Evolutionary conservation across 2,329 filamentous ascomycete genomes (phyloP).

Genomic region (Plectosphaerella cucumerina): DNA sequence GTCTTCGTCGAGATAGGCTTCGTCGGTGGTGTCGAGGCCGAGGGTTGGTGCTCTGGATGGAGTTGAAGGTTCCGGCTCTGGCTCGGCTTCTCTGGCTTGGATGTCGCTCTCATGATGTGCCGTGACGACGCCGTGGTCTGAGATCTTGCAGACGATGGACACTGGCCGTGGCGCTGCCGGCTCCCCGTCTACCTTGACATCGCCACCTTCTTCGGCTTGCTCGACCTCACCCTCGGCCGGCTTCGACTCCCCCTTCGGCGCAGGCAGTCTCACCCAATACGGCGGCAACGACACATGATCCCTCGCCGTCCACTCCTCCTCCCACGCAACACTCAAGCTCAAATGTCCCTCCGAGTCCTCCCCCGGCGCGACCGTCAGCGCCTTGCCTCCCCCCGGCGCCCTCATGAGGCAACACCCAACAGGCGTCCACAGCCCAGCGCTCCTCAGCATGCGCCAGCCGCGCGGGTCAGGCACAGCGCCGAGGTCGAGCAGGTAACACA

Average conservation of each 20-base stretch:
- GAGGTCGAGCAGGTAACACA: slow-evolving; percentile 59
- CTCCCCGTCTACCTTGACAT: slow-evolving; percentile 29
- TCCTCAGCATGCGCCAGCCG: slow-evolving; percentile 53
- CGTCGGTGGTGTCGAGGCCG: neutral
- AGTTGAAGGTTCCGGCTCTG: neutral
- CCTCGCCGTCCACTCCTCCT: slow-evolving; percentile 47
- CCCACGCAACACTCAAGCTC: slow-evolving; percentile 54
- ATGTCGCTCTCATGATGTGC: slow-evolving; percentile 28
- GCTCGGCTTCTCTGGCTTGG: slow-evolving; percentile 16
- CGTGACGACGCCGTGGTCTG: slow-evolving; percentile 38
- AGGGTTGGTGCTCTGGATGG: slow-evolving; percentile 16
- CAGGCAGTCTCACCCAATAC: slow-evolving; percentile 52
- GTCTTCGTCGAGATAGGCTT: neutral
- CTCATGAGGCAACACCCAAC: slow-evolving; percentile 53
- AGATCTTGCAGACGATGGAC: slow-evolving; percentile 45
- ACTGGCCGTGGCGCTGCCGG: slow-evolving; percentile 17
- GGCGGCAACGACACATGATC: slow-evolving; percentile 50
- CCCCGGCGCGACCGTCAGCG: slow-evolving; percentile 48
- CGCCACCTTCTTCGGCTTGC: neutral
- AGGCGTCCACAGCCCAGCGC: slow-evolving; percentile 57
- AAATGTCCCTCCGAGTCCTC: slow-evolving; percentile 59
- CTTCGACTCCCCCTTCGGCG: slow-evolving; percentile 13
- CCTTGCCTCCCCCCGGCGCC: slow-evolving; percentile 45
- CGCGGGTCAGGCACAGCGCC: slow-evolving; percentile 57
- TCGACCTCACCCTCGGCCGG: neutral